Percentiles rank a stretch among this genome's conserved stretches.
Conservation (phyloP, 331 rosid species). For the Quercus tomentella region DNA sequence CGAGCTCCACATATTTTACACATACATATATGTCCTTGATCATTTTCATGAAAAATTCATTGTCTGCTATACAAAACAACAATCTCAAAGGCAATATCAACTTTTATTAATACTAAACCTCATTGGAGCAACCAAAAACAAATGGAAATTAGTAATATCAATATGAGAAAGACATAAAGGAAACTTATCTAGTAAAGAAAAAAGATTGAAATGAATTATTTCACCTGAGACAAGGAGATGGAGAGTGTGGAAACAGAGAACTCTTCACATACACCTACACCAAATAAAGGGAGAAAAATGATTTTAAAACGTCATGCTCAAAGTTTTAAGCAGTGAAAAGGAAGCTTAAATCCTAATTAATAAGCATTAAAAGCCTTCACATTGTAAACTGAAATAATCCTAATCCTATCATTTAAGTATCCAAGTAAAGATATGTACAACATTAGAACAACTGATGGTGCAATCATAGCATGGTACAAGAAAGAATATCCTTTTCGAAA, state of each 20-base stretch:
- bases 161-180: not conserved
- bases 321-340: not conserved
- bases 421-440: too few species aligned
- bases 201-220: not conserved
- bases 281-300: not conserved
- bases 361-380: not conserved
- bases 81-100: not conserved
- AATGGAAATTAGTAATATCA: not conserved
- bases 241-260: constrained; percentile 68
- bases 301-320: not conserved
- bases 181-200: not conserved
- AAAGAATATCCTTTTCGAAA: too few species aligned
- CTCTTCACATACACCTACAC: constrained; percentile 85
- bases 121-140: not conserved
- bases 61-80: not conserved
- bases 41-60: not conserved
- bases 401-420: too few species aligned
- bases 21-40: not conserved
- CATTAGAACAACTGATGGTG: too few species aligned
- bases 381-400: too few species aligned
- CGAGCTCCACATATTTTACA: not conserved
- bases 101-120: not conserved
- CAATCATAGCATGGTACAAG: too few species aligned
- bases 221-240: constrained; percentile 65
- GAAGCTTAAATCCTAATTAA: not conserved